Conservation (phyloP, 306 rosid genomes). For the Dryas alaskensis region DNA sequence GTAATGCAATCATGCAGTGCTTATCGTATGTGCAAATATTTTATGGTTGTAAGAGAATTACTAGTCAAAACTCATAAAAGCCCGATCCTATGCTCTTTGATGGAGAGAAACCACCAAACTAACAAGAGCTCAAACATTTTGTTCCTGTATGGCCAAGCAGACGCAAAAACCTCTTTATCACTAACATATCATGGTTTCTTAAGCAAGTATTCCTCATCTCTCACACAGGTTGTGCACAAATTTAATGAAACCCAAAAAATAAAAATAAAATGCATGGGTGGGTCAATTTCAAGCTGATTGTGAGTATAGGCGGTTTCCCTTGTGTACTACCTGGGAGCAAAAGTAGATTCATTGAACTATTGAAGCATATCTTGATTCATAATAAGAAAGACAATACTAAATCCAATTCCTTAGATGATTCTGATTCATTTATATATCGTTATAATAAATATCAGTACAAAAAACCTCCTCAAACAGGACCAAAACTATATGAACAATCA, state of each 20-base stretch:
- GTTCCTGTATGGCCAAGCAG: background rate
- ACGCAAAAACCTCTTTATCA: too few relatives aligned
- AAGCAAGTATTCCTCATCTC: background rate
- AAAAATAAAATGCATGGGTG: background rate
- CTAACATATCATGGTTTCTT: too few relatives aligned
- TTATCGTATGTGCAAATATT: too few relatives aligned
- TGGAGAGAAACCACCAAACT: background rate
- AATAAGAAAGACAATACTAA: background rate
- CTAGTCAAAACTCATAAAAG: background rate
- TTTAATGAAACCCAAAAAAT: background rate
- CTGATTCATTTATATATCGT: background rate
- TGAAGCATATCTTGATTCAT: background rate
- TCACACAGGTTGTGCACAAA: background rate
- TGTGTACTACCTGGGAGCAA: background rate
- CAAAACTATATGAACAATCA: background rate
- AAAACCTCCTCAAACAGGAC: constrained; percentile 5
- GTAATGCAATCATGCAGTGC: too few relatives aligned
- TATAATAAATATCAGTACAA: constrained; percentile 11
- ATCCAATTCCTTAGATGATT: background rate
- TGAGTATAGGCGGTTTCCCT: background rate
- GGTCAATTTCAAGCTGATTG: background rate
- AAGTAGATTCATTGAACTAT: background rate
- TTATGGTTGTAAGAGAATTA: background rate
- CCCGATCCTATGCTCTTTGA: background rate
- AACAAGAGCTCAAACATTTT: background rate